Conservation (phyloP, 2,329 filamentous ascomycete species). For the Xylariaceae sp. region DNA sequence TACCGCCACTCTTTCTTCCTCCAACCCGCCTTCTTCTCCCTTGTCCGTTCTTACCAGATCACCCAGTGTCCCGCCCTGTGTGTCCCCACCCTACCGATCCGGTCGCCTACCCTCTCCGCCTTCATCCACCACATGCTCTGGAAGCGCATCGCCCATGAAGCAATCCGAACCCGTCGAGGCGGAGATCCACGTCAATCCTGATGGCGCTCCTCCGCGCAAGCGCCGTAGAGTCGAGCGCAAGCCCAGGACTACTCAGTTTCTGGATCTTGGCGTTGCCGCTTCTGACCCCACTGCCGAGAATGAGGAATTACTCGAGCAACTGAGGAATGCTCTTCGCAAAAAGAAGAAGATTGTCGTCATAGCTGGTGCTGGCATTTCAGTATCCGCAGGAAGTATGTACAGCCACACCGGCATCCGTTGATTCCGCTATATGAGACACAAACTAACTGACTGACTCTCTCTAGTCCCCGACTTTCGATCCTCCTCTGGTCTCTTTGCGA, state of each 20-base stretch:
- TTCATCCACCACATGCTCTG: conserved; percentile 42
- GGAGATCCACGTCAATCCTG: conserved; percentile 39
- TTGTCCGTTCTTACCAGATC: conserved; percentile 51
- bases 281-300: conserved; percentile 47
- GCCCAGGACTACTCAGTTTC: conserved; percentile 71
- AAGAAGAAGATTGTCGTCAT: conserved; percentile 97
- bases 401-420: conserved; percentile 17
- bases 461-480: conserved; percentile 93
- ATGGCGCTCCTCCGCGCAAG: conserved; percentile 67
- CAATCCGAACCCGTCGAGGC: conserved; percentile 36
- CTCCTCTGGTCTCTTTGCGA: conserved; percentile 80
- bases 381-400: conserved; percentile 70
- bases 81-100: conserved; percentile 33
- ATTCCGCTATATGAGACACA: conserved; percentile 21
- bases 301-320: conserved; percentile 59
- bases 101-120: conserved; percentile 51
- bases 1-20: not conserved
- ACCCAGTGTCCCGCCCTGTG: conserved; percentile 44
- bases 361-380: conserved; percentile 93
- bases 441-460: conserved; percentile 3
- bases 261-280: conserved; percentile 58
- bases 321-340: conserved; percentile 71
- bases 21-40: conserved; percentile 45
- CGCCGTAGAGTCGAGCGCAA: conserved; percentile 60
- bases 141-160: conserved; percentile 48